Evolutionary conservation across 139 green algal species (phyloP).

Genomic region (Nannochloris sp.): DNA sequence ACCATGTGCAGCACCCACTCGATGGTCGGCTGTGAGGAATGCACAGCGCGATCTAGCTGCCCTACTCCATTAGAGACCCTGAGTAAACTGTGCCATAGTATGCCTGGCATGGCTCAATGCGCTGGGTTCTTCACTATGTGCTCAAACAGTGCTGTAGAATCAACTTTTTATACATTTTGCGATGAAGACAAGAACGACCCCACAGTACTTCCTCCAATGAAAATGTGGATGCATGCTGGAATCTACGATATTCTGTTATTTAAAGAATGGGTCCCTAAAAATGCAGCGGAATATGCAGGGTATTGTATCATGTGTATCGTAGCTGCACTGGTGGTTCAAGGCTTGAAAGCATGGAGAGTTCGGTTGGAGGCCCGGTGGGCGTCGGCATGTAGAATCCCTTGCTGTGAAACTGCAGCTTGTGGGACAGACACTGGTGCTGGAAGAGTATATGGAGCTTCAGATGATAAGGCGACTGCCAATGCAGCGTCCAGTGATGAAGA

Average conservation of each 20-base stretch:
- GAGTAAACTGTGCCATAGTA: constrained; percentile 6
- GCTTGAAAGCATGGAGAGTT: constrained; percentile 11
- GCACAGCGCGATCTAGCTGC: constrained; percentile 8
- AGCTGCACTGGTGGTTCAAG: constrained; percentile 4
- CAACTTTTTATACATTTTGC: constrained; percentile 16
- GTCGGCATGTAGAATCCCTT: no score
- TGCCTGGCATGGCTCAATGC: constrained; percentile 14
- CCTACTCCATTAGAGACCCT: constrained; percentile 6
- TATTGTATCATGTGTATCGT: constrained; percentile 19
- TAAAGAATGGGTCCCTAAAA: constrained; percentile 23
- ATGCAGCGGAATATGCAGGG: constrained; percentile 16
- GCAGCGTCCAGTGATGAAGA: no score
- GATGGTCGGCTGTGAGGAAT: constrained; percentile 17
- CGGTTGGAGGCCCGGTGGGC: constrained; percentile 15
- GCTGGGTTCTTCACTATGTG: constrained; percentile 15
- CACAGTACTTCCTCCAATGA: constrained; percentile 1
- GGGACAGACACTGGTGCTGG: no score
- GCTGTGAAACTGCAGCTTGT: no score
- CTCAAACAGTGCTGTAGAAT: constrained; percentile 2
- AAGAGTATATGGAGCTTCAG: no score
- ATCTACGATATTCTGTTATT: constrained; percentile 31
- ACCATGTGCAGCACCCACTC: not conserved
- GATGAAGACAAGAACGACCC: not conserved
- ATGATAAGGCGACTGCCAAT: no score
- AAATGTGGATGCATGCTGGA: constrained; percentile 26